Evolutionary conservation across 1,139 yeast genomes (phyloP).

Genomic region (Hyphopichia fennica): DNA sequence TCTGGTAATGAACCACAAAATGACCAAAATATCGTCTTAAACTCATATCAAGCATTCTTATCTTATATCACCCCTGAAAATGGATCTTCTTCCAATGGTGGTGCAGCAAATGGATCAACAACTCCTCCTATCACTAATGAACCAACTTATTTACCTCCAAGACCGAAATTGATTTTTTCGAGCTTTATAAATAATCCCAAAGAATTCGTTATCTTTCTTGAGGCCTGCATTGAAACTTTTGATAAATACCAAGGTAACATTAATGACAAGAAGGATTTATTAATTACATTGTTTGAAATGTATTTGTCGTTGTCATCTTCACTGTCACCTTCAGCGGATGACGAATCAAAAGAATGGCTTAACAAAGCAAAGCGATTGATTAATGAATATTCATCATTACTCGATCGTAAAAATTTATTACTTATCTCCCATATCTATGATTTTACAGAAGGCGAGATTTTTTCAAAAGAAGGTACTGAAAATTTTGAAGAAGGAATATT

Average conservation of each 20-base stretch:
- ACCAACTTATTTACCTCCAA: slow-evolving; percentile 90
- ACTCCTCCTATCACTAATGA: slow-evolving; percentile 1
- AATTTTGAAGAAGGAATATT: slow-evolving; percentile 62
- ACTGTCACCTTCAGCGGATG: slow-evolving; percentile 13
- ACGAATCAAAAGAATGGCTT: slow-evolving; percentile 51
- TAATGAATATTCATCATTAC: slow-evolving; percentile 33
- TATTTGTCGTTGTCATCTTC: slow-evolving; percentile 61
- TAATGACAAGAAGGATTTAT: slow-evolving; percentile 68
- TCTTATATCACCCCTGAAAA: slow-evolving; percentile 51
- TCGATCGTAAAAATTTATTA: slow-evolving; percentile 63
- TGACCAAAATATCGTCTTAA: slow-evolving; percentile 25
- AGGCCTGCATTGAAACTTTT: slow-evolving; percentile 83
- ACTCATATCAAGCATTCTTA: slow-evolving; percentile 72
- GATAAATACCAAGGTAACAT: slow-evolving; percentile 72
- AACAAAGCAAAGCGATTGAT: slow-evolving; percentile 60
- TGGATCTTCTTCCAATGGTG: slow-evolving; percentile 11
- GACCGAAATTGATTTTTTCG: slow-evolving; percentile 83
- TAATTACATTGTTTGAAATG: slow-evolving; percentile 79
- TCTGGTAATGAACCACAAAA: neutral
- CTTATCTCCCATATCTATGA: slow-evolving; percentile 67
- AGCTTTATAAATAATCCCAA: slow-evolving; percentile 81
- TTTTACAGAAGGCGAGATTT: slow-evolving; percentile 49
- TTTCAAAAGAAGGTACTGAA: slow-evolving; percentile 40
- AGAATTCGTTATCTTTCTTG: slow-evolving; percentile 90
- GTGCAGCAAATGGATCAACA: slow-evolving; percentile 3